Percentiles rank a stretch among this genome's conserved stretches.
Conservation (phyloP, 108 stramenopile genomes). For the Ochromonas danica region DNA sequence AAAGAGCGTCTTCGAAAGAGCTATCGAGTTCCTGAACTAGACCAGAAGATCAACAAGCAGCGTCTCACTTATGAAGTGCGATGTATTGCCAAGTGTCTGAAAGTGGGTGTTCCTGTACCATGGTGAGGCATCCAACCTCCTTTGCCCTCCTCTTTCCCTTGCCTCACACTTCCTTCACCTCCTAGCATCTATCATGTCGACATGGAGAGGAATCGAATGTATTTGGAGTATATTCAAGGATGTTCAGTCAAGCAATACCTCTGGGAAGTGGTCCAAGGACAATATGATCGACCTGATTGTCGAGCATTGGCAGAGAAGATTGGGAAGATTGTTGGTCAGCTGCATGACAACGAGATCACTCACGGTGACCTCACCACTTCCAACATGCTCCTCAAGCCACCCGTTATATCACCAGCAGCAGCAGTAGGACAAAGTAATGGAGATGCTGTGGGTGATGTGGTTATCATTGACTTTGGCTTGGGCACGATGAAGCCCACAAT, state of each 20-base stretch:
- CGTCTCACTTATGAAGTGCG: constrained; percentile 75
- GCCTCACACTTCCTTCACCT: background rate
- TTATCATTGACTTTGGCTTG: constrained; percentile 90
- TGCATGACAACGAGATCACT: constrained; percentile 80
- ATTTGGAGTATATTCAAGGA: constrained; percentile 56
- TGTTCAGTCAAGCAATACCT: constrained; percentile 50
- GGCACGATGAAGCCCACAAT: constrained; percentile 61
- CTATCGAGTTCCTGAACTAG: constrained; percentile 86
- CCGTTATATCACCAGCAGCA: constrained; percentile 2
- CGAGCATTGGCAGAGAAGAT: constrained; percentile 48
- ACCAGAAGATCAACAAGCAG: constrained; percentile 77
- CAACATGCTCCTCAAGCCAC: constrained; percentile 73
- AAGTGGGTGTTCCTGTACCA: constrained; percentile 65
- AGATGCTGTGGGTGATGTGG: constrained; percentile 43
- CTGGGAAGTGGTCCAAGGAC: too few species aligned
- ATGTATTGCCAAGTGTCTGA: constrained; percentile 59
- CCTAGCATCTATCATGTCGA: constrained; percentile 56
- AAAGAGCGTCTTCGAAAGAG: constrained; percentile 91
- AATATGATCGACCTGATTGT: too few species aligned
- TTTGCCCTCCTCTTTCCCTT: background rate
- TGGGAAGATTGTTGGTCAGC: constrained; percentile 70
- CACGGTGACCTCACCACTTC: constrained; percentile 97
- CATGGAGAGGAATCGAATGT: constrained; percentile 46
- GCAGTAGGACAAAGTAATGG: constrained; percentile 8
- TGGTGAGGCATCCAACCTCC: background rate